Evolutionary conservation across 116 monocot species (phyloP).

Genomic region (Thalassia testudinum): DNA sequence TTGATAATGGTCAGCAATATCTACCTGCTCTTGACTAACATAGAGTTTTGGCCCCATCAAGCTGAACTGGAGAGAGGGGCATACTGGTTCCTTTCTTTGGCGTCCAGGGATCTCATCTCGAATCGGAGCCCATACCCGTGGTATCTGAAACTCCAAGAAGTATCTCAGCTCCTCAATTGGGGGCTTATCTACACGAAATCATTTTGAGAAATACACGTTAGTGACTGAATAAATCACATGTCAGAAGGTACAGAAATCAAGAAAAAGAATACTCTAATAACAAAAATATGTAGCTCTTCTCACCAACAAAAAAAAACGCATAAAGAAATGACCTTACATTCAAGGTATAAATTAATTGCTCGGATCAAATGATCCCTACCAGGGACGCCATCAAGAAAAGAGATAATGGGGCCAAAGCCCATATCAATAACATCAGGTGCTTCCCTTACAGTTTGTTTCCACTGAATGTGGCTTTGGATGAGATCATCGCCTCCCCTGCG

Average conservation of each 20-base stretch:
- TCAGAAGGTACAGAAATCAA: neutral
- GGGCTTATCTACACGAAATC: constrained; percentile 51
- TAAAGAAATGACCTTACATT: constrained; percentile 32
- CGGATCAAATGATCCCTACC: constrained; percentile 75
- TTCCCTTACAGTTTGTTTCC: constrained; percentile 51
- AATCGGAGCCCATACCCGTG: constrained; percentile 75
- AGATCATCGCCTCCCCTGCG: constrained; percentile 85
- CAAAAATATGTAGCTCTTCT: no score
- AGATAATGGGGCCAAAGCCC: constrained; percentile 56
- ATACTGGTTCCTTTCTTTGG: constrained; percentile 69
- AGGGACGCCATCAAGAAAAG: constrained; percentile 55
- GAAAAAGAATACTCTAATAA: neutral
- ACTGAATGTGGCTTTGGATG: constrained; percentile 44
- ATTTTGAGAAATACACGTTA: no score
- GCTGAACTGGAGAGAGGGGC: constrained; percentile 77
- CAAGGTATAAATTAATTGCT: constrained; percentile 74
- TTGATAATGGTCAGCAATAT: no score
- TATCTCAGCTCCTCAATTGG: constrained; percentile 72
- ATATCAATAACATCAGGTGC: constrained; percentile 82
- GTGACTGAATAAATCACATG: neutral
- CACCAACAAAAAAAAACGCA: neutral
- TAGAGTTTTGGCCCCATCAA: constrained; percentile 80
- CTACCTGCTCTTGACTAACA: constrained; percentile 74
- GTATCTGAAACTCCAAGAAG: constrained; percentile 85
- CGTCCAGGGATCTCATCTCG: constrained; percentile 38